Base-by-base conservation (phyloP, 352 stramenopile genomes). In the Phytopythium delawarense region DNA sequence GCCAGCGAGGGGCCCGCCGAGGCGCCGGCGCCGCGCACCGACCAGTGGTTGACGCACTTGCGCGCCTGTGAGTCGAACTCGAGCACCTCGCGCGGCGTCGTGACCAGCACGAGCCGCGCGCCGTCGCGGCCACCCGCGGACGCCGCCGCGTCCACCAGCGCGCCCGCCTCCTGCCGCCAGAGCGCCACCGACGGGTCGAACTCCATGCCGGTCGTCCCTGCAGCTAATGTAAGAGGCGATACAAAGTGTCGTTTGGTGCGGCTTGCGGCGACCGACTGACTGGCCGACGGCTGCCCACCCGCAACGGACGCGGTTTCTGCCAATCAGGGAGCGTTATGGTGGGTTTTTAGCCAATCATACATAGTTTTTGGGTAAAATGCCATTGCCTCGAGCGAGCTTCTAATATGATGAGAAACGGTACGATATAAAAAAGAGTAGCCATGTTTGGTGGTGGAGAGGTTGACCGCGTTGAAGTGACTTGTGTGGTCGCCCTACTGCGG, bases 31-130 rank as follows among this genome's bases (percentile, higher is more conserved):
- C 75, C 57, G 16, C 79, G 76, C 66, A 92, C 89, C 28, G 77
- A 83, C 83, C 83, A 92, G 74, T 92, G 79, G 71, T 89, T 85
- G 46, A 88, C 59, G 54, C 79, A 92, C 66, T 92, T 85, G 67
- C 79, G 75, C 52, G 83, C 74, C 34, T 79, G 65, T 49, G 70
- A 68, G 65, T 75, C 83, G 65, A 85, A 79, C 65, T 92, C 84
- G 44, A 87, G 75, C 60, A 92, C 76, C 57, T 91, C 79, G 57
- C 79, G 76, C 34, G 64, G 67, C 20, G 79, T 89, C 35, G 81
- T 91, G 23, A 91, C 64, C 12, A 92, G 69, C 48, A 92, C 69
- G 42, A 84, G 64, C 54, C 82, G 82, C 58, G 69, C 84, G 65
- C 68, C 69, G 23, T 88, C 78, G 56, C 82, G 80, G 51, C 68